These are phyloP conservation scores for Saccharomyces hybrid DNA, from an alignment of 1,139 yeast species.

Conservation along the genomic window DNA sequence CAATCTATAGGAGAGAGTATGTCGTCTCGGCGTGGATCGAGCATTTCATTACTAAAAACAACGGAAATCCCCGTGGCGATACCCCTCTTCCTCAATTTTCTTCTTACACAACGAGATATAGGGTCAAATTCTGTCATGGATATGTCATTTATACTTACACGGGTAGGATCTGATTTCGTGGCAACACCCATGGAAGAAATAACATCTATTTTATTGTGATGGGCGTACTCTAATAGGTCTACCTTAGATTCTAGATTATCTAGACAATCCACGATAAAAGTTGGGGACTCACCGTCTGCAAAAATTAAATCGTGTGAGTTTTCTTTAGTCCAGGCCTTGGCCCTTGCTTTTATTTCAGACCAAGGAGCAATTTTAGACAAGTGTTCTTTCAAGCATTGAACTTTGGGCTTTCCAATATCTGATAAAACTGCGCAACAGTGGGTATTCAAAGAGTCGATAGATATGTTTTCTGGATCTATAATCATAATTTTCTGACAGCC, in stretches of 20 bases:
- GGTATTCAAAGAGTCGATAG: conserved; percentile 81
- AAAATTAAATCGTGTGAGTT: conserved; percentile 53
- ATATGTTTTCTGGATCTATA: conserved; percentile 92
- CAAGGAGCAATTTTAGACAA: conserved; percentile 77
- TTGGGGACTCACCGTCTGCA: conserved; percentile 46
- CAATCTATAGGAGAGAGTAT: conserved; percentile 75
- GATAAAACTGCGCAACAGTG: conserved; percentile 84
- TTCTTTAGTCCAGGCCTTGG: conserved; percentile 66
- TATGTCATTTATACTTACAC: conserved; percentile 73
- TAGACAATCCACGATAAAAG: conserved; percentile 83
- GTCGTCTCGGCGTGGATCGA: conserved; percentile 88
- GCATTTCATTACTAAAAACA: conserved; percentile 90
- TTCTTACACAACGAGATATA: conserved; percentile 76
- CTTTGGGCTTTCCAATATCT: conserved; percentile 91
- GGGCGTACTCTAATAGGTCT: conserved; percentile 70
- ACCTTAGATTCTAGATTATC: conserved; percentile 94
- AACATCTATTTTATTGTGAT: conserved; percentile 49
- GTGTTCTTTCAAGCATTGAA: conserved; percentile 62
- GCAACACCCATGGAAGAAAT: conserved; percentile 96
- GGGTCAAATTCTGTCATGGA: conserved; percentile 87
- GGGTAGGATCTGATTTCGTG: conserved; percentile 76
- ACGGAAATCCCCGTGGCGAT: conserved; percentile 72
- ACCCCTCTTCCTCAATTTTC: conserved; percentile 73
- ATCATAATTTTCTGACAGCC: conserved; percentile 74
- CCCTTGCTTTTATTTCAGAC: conserved; percentile 70